Conservation (phyloP, 352 stramenopile species). For the Globisporangium emineosum region DNA sequence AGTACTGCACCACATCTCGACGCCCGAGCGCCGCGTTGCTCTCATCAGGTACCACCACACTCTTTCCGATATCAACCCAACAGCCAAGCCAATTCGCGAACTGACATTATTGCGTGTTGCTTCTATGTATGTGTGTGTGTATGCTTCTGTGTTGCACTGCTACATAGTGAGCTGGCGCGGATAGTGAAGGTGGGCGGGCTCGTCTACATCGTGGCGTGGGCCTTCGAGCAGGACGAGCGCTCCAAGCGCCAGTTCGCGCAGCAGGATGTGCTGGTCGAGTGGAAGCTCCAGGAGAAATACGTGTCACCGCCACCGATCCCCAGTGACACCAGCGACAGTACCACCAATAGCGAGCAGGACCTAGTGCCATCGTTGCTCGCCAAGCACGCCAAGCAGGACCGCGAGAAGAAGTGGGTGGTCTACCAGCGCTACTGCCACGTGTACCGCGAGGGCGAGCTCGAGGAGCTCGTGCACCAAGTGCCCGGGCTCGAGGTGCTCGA, state of each 20-base stretch:
- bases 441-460: constrained; percentile 67
- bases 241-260: constrained; percentile 76
- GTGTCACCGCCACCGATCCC: constrained; percentile 13
- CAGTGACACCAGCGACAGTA: constrained; percentile 3
- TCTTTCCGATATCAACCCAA: neutral
- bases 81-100: too few relatives aligned
- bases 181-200: constrained; percentile 55
- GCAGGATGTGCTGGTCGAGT: constrained; percentile 85
- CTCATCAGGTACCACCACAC: constrained; percentile 46
- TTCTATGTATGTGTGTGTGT: neutral
- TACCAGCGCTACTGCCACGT: constrained; percentile 86
- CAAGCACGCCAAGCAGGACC: constrained; percentile 40
- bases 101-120: neutral
- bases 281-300: constrained; percentile 87
- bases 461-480: constrained; percentile 55
- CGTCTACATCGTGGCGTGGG: constrained; percentile 73
- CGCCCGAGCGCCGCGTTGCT: constrained; percentile 57
- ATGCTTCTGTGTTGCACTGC: neutral
- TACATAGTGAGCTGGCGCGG: constrained; percentile 56
- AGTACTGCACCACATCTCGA: constrained; percentile 85
- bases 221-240: constrained; percentile 75
- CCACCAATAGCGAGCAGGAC: neutral
- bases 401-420: constrained; percentile 64
- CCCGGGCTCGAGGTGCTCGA: constrained; percentile 51
- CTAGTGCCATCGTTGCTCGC: neutral